A percentile compares a stretch with the other conserved stretches of the same genome.
phyloP scores from a whole-genome alignment of 2,329 filamentous ascomycete genomes.

The Talaromyces sp. region DNA sequence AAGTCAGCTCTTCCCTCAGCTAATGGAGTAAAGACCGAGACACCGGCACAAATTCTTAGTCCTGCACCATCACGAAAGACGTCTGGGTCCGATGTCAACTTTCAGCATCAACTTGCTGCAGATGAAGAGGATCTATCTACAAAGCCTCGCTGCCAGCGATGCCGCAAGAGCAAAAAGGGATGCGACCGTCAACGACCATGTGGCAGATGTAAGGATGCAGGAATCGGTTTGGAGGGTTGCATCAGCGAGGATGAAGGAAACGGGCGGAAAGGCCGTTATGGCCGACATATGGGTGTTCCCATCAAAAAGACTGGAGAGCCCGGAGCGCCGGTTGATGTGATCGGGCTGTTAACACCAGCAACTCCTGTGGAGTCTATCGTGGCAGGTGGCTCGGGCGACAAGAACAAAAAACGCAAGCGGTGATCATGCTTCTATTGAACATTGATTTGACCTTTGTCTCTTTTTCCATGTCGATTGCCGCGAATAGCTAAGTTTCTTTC shows the following conservation, averaged over 20 bases:
- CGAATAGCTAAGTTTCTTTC: not conserved
- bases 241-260: conserved; percentile 98
- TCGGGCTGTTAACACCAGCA: conserved; percentile 33
- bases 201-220: conserved; percentile 91
- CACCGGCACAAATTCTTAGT: conserved; percentile 29
- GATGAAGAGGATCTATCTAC: conserved; percentile 90
- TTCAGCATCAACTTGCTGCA: conserved; percentile 58
- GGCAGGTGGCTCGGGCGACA: conserved; percentile 46
- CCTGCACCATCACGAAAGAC: conserved; percentile 54
- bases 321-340: conserved; percentile 49
- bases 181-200: conserved; percentile 96
- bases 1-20: conserved; percentile 5
- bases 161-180: conserved; percentile 99
- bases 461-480: not conserved
- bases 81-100: conserved; percentile 57
- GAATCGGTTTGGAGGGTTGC: conserved; percentile 87
- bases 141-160: conserved; percentile 95
- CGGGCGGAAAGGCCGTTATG: conserved; percentile 90
- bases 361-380: conserved; percentile 34
- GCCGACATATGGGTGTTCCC: conserved; percentile 65
- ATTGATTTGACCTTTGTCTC: not conserved
- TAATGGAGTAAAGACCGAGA: conserved; percentile 28
- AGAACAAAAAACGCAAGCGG: conserved; percentile 69
- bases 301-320: conserved; percentile 55
- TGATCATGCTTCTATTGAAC: conserved; percentile 28